Base-by-base conservation (phyloP, 2,329 filamentous ascomycete species). In the Exserohilum rostratum region DNA sequence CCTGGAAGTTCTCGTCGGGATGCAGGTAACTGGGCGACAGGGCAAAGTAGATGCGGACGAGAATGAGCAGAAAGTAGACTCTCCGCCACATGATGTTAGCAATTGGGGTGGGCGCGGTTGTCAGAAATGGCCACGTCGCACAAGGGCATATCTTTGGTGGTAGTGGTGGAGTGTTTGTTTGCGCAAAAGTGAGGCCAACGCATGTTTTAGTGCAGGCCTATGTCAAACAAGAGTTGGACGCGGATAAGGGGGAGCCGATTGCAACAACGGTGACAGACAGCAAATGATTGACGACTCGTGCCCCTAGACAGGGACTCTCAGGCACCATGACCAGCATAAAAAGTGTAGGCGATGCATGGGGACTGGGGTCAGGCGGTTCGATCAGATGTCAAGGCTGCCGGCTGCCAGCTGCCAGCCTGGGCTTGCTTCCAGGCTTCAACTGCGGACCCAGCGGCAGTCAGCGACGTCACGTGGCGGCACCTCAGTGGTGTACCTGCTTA, bases 1-100 rank as follows among this genome's bases (percentile, higher is more conserved):
- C 95, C 79, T 99, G 95, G 71, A 99, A 99, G 81, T 98, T 95
- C 83, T 99, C 95, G 79, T 99, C 95, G 5, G 95, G 95, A 76
- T 99, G 95, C 42, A 99, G 85, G 77, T 99, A 99, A 82, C 93
- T 98, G 55, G 95, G 90, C 60, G 90, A 93, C 62, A 98, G 80
- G 57, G 95, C 93, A 75, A 98, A 93, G 85, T 93, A 98, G 71
- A 98, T 83, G 76, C 95, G 89, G 69, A 96, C 86, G 65, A 95
- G 81, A 69, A 96, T 83, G 67, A 99, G 83, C 52, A 96, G 79
- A 60, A 98, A 82, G 78, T 96, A 96, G 60, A 88, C 85, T 77
- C 93, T 88, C 82, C 93, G 87, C 92, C 91, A 96, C 93, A 97
- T 97, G 67, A 67, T 81, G 61, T 42, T 55, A 57, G 62, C 54